Base-by-base conservation (phyloP, 2,329 filamentous ascomycete genomes). In the Curvularia eragrostidis region DNA sequence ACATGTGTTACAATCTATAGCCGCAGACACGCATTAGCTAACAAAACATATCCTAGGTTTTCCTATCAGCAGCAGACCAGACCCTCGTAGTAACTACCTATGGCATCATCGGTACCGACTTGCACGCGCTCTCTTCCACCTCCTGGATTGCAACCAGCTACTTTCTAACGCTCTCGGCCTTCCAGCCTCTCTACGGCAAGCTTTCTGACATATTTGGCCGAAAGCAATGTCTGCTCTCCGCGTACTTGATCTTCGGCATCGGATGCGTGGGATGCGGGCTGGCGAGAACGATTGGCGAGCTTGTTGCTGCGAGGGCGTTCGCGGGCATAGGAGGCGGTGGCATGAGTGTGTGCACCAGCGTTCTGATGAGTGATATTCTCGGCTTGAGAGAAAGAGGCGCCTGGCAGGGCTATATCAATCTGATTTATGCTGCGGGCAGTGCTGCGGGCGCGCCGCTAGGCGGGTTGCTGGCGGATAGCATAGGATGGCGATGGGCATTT, bases 401-500 rank as follows among this genome's bases (percentile, higher is more conserved):
- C 9, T 93, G 88, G 87, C 90, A 93, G 73, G 90, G 89, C 6
- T 80, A 87, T 59, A 81, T 91, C 68, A 93, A 93, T 72, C 84
- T 93, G 61, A 82, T 92, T 48, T 92, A 84, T 67, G 88, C 89
- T 0, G 77, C 81, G 18, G 91, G 90, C n/a, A 84, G 89, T 3
- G 85, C 86, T 5, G 81, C 83, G 5, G 91, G 91, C 2, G 90
- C 87, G 4, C 55, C 90, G 0, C 64, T 94, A 0, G 91, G 84
- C 15, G 90, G 91, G 2, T 73, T 91, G 6, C 74, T 93, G n/a
- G 85, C 89, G 0, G 90, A 93, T 73, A 85, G 82, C 4, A 83
- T 93, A 50, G 89, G 90, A 32, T 93, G 90, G 90, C 81, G 90
- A 63, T 92, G 89, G 88, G 84, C 89, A 0, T 94, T 95, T 70